These are phyloP conservation scores for Fusarium ramigenum DNA, from an alignment of 2,329 filamentous ascomycete genomes.

Conservation along the genomic window DNA sequence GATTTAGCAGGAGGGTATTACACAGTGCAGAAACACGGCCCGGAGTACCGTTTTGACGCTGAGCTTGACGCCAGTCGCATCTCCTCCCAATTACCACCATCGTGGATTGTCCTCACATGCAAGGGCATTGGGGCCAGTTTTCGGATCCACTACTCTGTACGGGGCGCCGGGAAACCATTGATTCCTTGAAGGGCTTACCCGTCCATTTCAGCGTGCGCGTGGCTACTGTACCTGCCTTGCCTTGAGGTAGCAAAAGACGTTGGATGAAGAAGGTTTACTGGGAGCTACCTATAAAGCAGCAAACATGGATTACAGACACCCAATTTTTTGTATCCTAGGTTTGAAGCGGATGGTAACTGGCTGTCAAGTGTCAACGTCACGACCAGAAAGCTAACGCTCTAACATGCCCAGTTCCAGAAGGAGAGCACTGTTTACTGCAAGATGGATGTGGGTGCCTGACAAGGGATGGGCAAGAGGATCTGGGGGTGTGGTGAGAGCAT, in stretches of 20 bases:
- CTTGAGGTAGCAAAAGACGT: neutral
- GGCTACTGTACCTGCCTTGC: neutral
- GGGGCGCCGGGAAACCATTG: slow-evolving; percentile 21
- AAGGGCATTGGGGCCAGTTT: slow-evolving; percentile 31
- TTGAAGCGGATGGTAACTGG: neutral
- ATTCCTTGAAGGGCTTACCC: slow-evolving; percentile 8
- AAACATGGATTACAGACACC: neutral
- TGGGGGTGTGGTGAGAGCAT: slow-evolving; percentile 4
- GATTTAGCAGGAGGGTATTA: slow-evolving; percentile 1
- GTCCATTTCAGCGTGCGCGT: slow-evolving; percentile 20
- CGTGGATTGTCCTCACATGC: slow-evolving; percentile 28
- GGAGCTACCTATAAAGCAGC: neutral
- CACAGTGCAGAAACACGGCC: slow-evolving; percentile 37
- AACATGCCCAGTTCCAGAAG: slow-evolving; percentile 15
- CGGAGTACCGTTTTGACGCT: slow-evolving; percentile 29
- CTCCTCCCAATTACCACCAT: slow-evolving; percentile 28
- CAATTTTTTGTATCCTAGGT: neutral
- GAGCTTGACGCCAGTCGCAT: slow-evolving; percentile 30
- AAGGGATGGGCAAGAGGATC: slow-evolving; percentile 19
- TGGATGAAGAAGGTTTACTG: slow-evolving; percentile 10
- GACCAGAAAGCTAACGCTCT: slow-evolving; percentile 15
- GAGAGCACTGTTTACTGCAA: slow-evolving; percentile 16
- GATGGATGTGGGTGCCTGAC: slow-evolving; percentile 14
- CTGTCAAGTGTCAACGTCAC: slow-evolving; percentile 34
- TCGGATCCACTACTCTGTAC: slow-evolving; percentile 14